Base-by-base conservation (phyloP, 2,329 filamentous ascomycete species). In the Saccharata proteae region DNA sequence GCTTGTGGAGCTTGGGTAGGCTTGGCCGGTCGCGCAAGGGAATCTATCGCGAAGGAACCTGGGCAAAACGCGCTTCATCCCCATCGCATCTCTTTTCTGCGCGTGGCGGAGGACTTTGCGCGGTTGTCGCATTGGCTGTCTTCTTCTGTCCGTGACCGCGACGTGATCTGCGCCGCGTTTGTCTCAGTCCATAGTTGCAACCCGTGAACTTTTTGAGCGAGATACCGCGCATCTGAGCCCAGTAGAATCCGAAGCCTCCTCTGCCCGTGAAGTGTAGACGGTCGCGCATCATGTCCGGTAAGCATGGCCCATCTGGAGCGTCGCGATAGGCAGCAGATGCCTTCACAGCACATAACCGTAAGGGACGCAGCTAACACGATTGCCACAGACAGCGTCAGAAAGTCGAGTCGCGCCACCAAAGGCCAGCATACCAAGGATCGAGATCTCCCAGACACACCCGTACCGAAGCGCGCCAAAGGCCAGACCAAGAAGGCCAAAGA, bases 331-430 rank as follows among this genome's bases (percentile, higher is more conserved):
- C n/a, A n/a, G n/a, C n/a, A n/a, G n/a, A 28, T 16, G 24, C 38
- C 38, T 43, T 32, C 40, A 31, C 38, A 25, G 29, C 41, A 18
- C 25, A 30, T 27, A 29, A 31, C 35, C 12, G 28, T 27, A 12
- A 35, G 19, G 20, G 29, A 33, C 35, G 16, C 38, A 38, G 42
- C 53, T 57, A 39, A 57, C 40, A 24, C 28, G 16, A 6, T 2
- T 4, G 21, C 37, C 42, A 42, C 55, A 79, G 75, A 79, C 43
- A 88, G 94, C 70, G 82, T 85, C 37, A 80, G 90, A 55, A 82
- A 90, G 52, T 98, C 90, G 25, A 86, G 90, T 42, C 80, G 90
- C 49, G 85, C 88, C 47, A 98, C 90, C 41, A 98, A 98, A 54
- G 90, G 90, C 52, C 86, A 94, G 48, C 85, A 96, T 58, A 79